Conservation (phyloP, 2,329 filamentous ascomycete genomes). For the Pseudonectria foliicola region DNA sequence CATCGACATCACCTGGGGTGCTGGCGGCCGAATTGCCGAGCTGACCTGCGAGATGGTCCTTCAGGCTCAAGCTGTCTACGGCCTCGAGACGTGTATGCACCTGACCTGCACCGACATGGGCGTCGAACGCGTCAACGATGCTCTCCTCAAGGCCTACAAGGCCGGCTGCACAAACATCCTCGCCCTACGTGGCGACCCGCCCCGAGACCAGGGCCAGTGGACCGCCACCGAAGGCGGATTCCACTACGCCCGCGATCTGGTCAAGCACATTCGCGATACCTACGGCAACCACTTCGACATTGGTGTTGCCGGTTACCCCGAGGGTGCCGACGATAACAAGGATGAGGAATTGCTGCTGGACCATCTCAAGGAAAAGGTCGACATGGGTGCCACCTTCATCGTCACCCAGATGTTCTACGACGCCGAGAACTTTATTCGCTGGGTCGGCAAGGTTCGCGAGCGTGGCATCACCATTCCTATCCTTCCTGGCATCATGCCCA, state of each 20-base stretch:
- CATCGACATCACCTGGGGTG: slow-evolving; percentile 98
- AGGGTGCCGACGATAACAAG: slow-evolving; percentile 89
- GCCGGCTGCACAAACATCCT: slow-evolving; percentile 96
- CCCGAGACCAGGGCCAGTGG: slow-evolving; percentile 91
- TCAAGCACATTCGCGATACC: slow-evolving; percentile 69
- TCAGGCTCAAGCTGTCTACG: slow-evolving; percentile 90
- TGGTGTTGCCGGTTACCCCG: slow-evolving; percentile 92
- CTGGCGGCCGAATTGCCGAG: slow-evolving; percentile 83
- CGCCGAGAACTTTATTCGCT: slow-evolving; percentile 85
- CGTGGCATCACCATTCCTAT: slow-evolving; percentile 80
- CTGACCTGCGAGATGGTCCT: slow-evolving; percentile 97
- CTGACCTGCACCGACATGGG: slow-evolving; percentile 98
- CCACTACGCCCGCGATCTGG: slow-evolving; percentile 85
- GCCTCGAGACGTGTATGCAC: slow-evolving; percentile 98
- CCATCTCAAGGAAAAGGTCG: slow-evolving; percentile 94
- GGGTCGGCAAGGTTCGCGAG: slow-evolving; percentile 80
- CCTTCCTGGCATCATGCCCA: slow-evolving; percentile 78
- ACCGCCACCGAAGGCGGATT: slow-evolving; percentile 80
- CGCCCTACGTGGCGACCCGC: slow-evolving; percentile 86
- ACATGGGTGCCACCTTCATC: slow-evolving; percentile 87
- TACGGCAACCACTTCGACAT: slow-evolving; percentile 82
- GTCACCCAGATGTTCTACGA: slow-evolving; percentile 99
- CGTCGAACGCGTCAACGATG: slow-evolving; percentile 80
- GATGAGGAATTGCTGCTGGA: slow-evolving; percentile 79
- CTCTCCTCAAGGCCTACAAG: slow-evolving; percentile 81